Evolutionary conservation across 805 yeast species (phyloP).

Genomic region (Maudiozyma turicensis): DNA sequence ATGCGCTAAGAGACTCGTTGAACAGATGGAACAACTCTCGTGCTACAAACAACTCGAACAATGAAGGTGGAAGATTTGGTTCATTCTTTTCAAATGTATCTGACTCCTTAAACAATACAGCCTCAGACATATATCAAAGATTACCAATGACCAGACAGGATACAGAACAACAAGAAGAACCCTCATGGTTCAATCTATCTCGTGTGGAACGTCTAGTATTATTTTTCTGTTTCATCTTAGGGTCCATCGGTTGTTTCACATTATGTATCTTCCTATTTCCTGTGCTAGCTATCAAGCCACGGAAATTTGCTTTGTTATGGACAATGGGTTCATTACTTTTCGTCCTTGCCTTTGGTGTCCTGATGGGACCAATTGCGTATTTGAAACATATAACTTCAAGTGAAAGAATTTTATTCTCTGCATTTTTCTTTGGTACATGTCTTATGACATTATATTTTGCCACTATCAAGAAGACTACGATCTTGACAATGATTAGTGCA

Average conservation of each 20-base stretch:
- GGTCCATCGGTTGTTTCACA: constrained; percentile 71
- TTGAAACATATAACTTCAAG: constrained; percentile 61
- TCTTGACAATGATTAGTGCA: constrained; percentile 69
- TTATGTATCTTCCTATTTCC: constrained; percentile 81
- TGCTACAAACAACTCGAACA: constrained; percentile 2
- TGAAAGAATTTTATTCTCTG: constrained; percentile 70
- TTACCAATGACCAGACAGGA: constrained; percentile 56
- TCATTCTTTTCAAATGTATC: constrained; percentile 31
- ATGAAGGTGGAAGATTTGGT: constrained; percentile 21
- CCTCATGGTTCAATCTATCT: constrained; percentile 64
- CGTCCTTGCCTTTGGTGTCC: constrained; percentile 77
- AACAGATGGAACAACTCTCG: constrained; percentile 32
- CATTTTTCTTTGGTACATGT: constrained; percentile 73
- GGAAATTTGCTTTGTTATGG: constrained; percentile 88
- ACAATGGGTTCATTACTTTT: constrained; percentile 82
- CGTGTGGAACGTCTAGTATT: constrained; percentile 73
- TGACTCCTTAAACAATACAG: constrained; percentile 31
- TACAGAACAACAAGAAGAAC: constrained; percentile 39
- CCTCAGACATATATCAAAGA: constrained; percentile 51
- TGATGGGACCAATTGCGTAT: constrained; percentile 88
- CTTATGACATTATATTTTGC: constrained; percentile 71
- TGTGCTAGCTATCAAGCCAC: constrained; percentile 76
- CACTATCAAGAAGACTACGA: constrained; percentile 53
- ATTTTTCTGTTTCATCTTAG: constrained; percentile 66
- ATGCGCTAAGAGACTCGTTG: constrained; percentile 30